Base-by-base conservation (phyloP, 306 rosid species). In the Inga leiocalycina region DNA sequence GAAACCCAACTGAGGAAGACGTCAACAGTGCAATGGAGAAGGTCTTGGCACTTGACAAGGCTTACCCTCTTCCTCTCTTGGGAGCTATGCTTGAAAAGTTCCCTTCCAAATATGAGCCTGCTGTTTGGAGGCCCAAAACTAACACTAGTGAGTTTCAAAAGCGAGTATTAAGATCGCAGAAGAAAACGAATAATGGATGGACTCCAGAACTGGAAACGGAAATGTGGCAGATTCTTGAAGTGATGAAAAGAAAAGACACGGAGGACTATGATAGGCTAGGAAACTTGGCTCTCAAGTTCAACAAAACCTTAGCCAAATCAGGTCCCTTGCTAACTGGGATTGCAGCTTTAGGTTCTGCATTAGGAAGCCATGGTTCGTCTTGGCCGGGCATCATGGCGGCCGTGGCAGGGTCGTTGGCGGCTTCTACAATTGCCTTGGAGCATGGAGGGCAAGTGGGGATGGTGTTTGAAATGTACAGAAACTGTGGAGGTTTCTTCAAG, bases 81-180 rank as follows among this genome's bases (percentile, higher is more conserved):
- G 68, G 68, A 24, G 68, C 35, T 1, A 62, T 62, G 68, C 68
- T 62, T 27, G 68, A 62, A 1, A 62, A 62, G 11, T 62, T 62
- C 68, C 68, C 68, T 62, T 41, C 80, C 16, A 77, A 77, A 1
- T 81, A 45, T 15, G 90, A 92, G 82, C 91, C 92, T 0, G 88
- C 94, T 20, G 84, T 77, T 68, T 92, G 97, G 97, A 90, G 92
- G 97, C 94, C 95, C 44, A 52, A 77, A 45, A 24, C 17, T 4
- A 62, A 24, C 8, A 61, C 67, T 3, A 22, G 11, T 10, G 35
- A 61, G 13, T 41, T 67, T 1, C 80, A 62, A 12, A 41, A n/a
- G 30, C 24, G 68, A 67, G 71, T 24, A 30, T 30, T 22, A 11
- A 44, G 34, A 43, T 35, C 22, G 3, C 1, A 80, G 14, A 72